Evolutionary conservation across 352 stramenopile genomes (phyloP), one percentile per base, ranked within the genome.

Genomic region (Ophiocytium majus): DNA sequence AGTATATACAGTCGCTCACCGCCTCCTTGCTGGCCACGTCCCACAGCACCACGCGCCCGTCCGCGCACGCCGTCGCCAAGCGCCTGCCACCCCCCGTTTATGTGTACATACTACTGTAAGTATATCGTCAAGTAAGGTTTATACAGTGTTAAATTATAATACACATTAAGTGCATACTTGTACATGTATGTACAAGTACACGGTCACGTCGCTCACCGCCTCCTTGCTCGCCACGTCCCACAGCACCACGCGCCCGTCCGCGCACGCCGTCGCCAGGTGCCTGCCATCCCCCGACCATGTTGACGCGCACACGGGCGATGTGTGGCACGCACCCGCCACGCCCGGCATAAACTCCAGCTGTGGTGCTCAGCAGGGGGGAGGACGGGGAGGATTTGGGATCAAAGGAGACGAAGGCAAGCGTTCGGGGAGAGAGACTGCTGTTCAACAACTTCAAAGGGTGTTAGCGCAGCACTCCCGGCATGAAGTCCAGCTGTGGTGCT

Each of bases 151-250:
- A 57, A 57, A 14, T 57, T 5, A 57, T 57, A 14, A 57, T 57
- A 57, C 5, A 14, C 43, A 57, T 57, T 57, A 14, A 5, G 43
- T 57, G 14, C 43, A 14, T 14, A 57, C n/a, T n/a, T n/a, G n/a
- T n/a, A n/a, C n/a, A n/a, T n/a, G n/a, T n/a, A n/a, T n/a, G n/a
- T n/a, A n/a, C n/a, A n/a, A n/a, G 14, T 14, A 57, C 43, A 57
- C 5, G 5, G 43, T 14, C 43, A 5, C 43, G 5, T 14, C 14
- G 14, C 43, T 82, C 10, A 86, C 82, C 37, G 37, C 82, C 14
- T 36, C 35, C 82, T 86, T 82, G n/a, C 49, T 1, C 23, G 63
- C 23, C 0, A 35, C 33, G 50, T 82, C 36, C 82, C 82, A 86
- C 49, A 86, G 33, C 37, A 86, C 57, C 76, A 82, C 82, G 9